Conservation (phyloP, 192 early-diverging fungal genomes). For the Backusella luteola region DNA sequence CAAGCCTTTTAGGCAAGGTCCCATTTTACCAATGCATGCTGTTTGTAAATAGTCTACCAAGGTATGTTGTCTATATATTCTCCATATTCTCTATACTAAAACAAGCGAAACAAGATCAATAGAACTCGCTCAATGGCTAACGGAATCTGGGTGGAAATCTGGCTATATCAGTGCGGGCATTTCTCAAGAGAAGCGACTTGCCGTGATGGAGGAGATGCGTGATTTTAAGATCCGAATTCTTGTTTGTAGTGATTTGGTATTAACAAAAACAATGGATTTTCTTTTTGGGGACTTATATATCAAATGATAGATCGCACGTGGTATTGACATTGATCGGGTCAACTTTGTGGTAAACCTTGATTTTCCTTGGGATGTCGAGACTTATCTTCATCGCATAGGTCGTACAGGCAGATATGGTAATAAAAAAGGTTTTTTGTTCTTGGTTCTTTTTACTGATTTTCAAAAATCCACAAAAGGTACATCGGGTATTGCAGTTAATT, state of each 20-base stretch:
- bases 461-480: constrained; percentile 17
- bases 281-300: not conserved
- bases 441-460: not conserved
- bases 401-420: constrained; percentile 93
- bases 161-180: constrained; percentile 49
- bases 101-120: constrained; percentile 27
- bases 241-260: constrained; percentile 61
- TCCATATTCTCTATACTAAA: not conserved
- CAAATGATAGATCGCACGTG: constrained; percentile 68
- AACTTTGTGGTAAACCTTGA: constrained; percentile 97
- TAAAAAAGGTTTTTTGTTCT: not conserved
- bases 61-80: not conserved
- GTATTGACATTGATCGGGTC: constrained; percentile 96
- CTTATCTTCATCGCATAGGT: constrained; percentile 97
- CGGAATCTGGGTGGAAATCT: constrained; percentile 47
- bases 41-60: constrained; percentile 51
- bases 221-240: constrained; percentile 54
- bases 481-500: constrained; percentile 36
- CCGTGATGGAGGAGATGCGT: constrained; percentile 51
- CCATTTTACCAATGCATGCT: constrained; percentile 63
- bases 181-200: constrained; percentile 43
- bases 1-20: constrained; percentile 41
- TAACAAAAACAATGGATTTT: not conserved
- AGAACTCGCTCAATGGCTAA: constrained; percentile 49
- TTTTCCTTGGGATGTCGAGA: constrained; percentile 83